Percentiles rank a stretch among this genome's conserved stretches.
Conservation (phyloP, 192 early-diverging fungal species). For the Mortierella alpina region DNA sequence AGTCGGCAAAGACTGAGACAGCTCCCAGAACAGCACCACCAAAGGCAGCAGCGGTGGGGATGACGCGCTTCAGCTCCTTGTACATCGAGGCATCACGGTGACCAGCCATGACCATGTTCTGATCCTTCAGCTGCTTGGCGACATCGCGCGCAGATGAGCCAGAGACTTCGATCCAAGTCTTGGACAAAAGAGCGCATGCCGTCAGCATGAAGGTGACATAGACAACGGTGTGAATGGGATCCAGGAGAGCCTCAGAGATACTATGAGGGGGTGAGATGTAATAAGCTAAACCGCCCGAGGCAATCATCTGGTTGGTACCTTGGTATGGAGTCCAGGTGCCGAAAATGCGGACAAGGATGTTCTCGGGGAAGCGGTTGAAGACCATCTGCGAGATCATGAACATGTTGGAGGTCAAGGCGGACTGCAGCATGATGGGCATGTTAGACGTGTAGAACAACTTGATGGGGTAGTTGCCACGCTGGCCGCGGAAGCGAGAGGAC, state of each 20-base stretch:
- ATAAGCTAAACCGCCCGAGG: constrained; percentile 93
- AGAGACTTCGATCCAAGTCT: constrained; percentile 98
- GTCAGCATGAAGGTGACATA: constrained; percentile 95
- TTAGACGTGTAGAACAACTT: constrained; percentile 99
- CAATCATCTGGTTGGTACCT: constrained; percentile 92
- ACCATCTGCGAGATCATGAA: constrained; percentile 99
- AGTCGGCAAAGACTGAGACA: constrained; percentile 95
- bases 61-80: constrained; percentile 98
- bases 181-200: constrained; percentile 94
- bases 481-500: constrained; percentile 94
- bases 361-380: constrained; percentile 96
- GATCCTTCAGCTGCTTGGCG: constrained; percentile 95
- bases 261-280: constrained; percentile 95
- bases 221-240: constrained; percentile 94
- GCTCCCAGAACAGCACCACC: constrained; percentile 97
- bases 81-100: constrained; percentile 95
- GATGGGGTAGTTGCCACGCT: constrained; percentile 98
- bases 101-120: constrained; percentile 92
- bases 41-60: constrained; percentile 96
- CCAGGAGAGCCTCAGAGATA: constrained; percentile 80
- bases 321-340: constrained; percentile 95
- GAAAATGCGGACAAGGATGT: constrained; percentile 89
- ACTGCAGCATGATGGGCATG: constrained; percentile 99
- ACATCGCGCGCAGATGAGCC: constrained; percentile 97
- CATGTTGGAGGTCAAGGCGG: constrained; percentile 94